Base-by-base conservation (phyloP, 768 basidiomycete species). In the Calocera cornea region DNA sequence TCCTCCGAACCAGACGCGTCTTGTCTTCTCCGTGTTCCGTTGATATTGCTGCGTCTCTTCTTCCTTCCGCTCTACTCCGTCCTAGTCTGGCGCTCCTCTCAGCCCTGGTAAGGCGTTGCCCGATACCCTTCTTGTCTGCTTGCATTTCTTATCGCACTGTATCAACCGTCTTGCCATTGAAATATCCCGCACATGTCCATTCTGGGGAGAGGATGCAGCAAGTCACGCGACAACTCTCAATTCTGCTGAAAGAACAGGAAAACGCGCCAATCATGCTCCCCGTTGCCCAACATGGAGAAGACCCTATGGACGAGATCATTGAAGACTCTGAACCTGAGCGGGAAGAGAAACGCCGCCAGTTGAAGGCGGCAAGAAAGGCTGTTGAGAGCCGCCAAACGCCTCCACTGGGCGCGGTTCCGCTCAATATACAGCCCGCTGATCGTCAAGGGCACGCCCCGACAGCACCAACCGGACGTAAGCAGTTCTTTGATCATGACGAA, bases 301-400 rank as follows among this genome's bases (percentile, higher is more conserved):
- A 19, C 38, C 41, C 63, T 34, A 5, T 7, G 17, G 33, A 34
- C 34, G 60, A 68, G 34, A 70, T 83, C 34, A 81, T 88, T 2
- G 84, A 83, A 33, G 88, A 90, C 75, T 89, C 87, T 0, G 88
- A 89, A 74, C 87, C 87, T 22, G 88, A 89, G 73, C 79, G 86
- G 67, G 82, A 83, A 38, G 68, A 60, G 31, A 12, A 33, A 16
- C 54, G 54, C 7, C 54, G 54, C 5, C 14, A 60, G 31, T 19
- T 60, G 27, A 60, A 60, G 54, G 54, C 54, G 54, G 54, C 31
- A 2, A 2, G 31, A 33, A 60, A 60, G 54, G 54, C 54, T 33
- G 31, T 27, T 19, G 27, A 60, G 19, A 29, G 27, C 22, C 7
- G 14, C 31, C 11, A 29, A 60, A 11, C 27, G 5, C 54, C 54